Percentiles rank a stretch among this genome's conserved stretches.
Conservation (phyloP, 148 eudicot genomes). For the Rhododendron mucronatum region DNA sequence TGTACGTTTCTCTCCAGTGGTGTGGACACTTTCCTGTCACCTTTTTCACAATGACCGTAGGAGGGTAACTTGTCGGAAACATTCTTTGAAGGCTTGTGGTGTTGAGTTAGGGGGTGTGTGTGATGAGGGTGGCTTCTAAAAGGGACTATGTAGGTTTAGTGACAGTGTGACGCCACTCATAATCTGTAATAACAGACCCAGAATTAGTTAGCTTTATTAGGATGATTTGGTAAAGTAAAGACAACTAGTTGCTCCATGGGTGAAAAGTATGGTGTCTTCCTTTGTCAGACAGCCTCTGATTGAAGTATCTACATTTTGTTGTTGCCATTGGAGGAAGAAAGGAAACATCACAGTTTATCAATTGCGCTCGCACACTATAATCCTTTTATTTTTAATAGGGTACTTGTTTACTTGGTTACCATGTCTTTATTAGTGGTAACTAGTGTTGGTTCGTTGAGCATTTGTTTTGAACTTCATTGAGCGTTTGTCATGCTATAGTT, state of each 20-base stretch:
- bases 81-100: not conserved
- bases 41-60: not conserved
- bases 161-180: not conserved
- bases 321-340: not conserved
- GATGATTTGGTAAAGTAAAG: not conserved
- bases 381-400: not conserved
- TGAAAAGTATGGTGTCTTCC: not conserved
- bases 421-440: not conserved
- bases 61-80: not conserved
- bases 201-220: slow-evolving; percentile 1
- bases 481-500: too few relatives aligned
- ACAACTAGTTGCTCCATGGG: not conserved
- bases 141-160: not conserved
- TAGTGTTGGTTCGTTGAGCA: not conserved
- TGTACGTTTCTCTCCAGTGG: not conserved
- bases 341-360: not conserved
- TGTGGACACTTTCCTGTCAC: not conserved
- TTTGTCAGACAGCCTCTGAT: not conserved
- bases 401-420: not conserved
- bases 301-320: not conserved
- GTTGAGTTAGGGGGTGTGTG: not conserved
- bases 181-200: not conserved
- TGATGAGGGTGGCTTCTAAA: not conserved
- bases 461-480: not conserved
- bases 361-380: too few relatives aligned